phyloP scores from a whole-genome alignment of 2,329 filamentous ascomycete genomes.

The Annulohypoxylon truncatum region DNA sequence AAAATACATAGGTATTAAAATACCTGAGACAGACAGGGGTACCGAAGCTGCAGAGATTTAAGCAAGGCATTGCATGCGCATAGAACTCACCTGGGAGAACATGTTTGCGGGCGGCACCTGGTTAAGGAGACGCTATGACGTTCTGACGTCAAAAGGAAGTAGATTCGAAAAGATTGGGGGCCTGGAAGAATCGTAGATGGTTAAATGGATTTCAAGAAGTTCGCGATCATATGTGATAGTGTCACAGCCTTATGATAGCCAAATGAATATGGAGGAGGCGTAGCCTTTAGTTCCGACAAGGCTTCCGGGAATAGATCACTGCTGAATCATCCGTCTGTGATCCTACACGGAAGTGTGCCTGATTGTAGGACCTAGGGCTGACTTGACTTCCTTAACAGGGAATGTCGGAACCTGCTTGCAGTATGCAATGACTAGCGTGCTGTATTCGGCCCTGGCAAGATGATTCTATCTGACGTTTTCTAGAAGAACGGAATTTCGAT shows the following conservation, averaged over 20 bases:
- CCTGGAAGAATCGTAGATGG: neutral
- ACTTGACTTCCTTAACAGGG: slow-evolving; percentile 13
- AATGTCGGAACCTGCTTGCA: slow-evolving; percentile 1
- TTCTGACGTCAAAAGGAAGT: slow-evolving; percentile 11
- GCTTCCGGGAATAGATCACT: slow-evolving; percentile 7
- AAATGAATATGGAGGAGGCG: slow-evolving; percentile 5
- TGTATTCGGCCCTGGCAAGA: neutral
- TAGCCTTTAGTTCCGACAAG: slow-evolving; percentile 13
- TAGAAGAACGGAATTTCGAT: slow-evolving; percentile 3
- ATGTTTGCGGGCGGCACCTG: slow-evolving; percentile 21
- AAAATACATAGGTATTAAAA: neutral
- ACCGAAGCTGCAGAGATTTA: neutral
- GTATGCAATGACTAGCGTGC: slow-evolving; percentile 16
- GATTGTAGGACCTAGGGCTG: slow-evolving; percentile 20
- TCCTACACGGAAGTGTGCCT: slow-evolving; percentile 15
- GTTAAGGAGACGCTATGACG: slow-evolving; percentile 5
- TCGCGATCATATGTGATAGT: slow-evolving; percentile 1
- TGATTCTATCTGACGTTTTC: slow-evolving; percentile 1
- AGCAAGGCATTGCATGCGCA: neutral
- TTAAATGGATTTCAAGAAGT: slow-evolving; percentile 3
- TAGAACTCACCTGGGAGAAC: slow-evolving; percentile 40
- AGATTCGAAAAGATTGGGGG: neutral
- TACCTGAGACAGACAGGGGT: neutral
- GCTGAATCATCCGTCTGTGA: slow-evolving; percentile 12
- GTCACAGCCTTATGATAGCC: slow-evolving; percentile 10